phyloP scores from a whole-genome alignment of 768 basidiomycete species.

The Mycena amicta region DNA sequence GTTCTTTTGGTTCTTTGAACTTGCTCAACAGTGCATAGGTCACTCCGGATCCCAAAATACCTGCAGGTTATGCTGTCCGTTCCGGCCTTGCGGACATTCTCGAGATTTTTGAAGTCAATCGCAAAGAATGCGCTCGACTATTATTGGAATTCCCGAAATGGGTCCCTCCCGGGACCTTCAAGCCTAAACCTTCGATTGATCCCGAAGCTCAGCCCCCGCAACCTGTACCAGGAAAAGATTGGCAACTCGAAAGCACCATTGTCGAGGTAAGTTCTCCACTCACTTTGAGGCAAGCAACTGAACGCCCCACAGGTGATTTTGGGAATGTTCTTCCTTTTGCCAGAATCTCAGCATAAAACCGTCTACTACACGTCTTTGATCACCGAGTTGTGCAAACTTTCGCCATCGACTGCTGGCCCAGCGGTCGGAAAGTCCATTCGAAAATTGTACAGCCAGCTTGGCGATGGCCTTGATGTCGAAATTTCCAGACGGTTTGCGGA shows the following conservation, averaged over 20 bases:
- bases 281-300: neutral
- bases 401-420: conserved; percentile 89
- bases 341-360: conserved; percentile 73
- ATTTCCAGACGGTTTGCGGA: conserved; percentile 81
- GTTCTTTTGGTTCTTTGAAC: neutral
- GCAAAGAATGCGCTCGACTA: conserved; percentile 90
- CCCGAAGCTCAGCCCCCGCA: conserved; percentile 57
- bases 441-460: conserved; percentile 76
- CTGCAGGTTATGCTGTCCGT: conserved; percentile 79
- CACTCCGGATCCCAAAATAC: conserved; percentile 73
- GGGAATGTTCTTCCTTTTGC: conserved; percentile 72
- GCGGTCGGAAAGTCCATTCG: conserved; percentile 96
- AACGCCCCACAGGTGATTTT: conserved; percentile 60
- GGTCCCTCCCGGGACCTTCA: conserved; percentile 83
- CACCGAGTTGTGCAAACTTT: conserved; percentile 93
- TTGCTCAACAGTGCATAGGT: conserved; percentile 49
- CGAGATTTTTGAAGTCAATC: conserved; percentile 92
- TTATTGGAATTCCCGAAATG: conserved; percentile 87
- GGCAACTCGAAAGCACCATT: conserved; percentile 87
- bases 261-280: conserved; percentile 63
- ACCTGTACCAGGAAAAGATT: conserved; percentile 65
- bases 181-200: conserved; percentile 47
- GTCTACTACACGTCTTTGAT: conserved; percentile 89
- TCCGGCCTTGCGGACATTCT: conserved; percentile 75
- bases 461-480: conserved; percentile 87